Evolutionary conservation across 2,329 filamentous ascomycete species (phyloP), one percentile per base, ranked within the genome.

Genomic region (Bipolaris cookei): DNA sequence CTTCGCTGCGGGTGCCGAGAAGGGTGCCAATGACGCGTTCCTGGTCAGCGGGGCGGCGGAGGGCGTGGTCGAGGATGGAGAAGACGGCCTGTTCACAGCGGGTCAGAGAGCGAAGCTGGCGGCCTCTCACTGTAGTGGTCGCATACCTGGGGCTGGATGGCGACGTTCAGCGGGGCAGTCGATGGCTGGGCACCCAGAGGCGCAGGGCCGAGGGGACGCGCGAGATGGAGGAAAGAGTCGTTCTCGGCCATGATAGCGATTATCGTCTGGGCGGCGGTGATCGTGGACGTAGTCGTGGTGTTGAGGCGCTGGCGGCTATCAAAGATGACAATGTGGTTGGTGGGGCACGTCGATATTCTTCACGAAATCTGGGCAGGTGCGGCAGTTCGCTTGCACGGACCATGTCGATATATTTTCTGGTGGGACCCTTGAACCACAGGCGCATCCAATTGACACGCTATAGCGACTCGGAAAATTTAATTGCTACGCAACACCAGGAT

Each of bases 1-100:
- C 95, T 82, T 99, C 95, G 76, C 90, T 95, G 68, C 95, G 90
- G 67, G 89, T 90, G 75, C 95, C 95, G 56, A 99, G 88, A 54
- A 99, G 87, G 59, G 95, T 97, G 73, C 95, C 95, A 75, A 99
- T 99, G 64, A 99, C 95, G 75, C 95, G 91, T 72, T 95, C 92
- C 75, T 95, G 92, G 79, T 97, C 92, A 66, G 89, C 88, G 73
- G 96, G 92, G 74, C 94, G 89, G 79, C 95, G 91, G 67, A 94
- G 87, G 67, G 94, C 93, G 83, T 99, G 95, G 81, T 99, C 95
- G 77, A 89, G 83, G 68, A 89, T 77, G 60, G 84, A 86, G 81
- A 88, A 88, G 56, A 89, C 81, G 61, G 86, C 86, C 83, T 86
- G 28, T 37, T 45, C 4, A 48, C 2, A 6, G 10, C n/a, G 48